These are phyloP conservation scores for Trametes maxima DNA, from an alignment of 768 basidiomycete species.

Conservation along the genomic window DNA sequence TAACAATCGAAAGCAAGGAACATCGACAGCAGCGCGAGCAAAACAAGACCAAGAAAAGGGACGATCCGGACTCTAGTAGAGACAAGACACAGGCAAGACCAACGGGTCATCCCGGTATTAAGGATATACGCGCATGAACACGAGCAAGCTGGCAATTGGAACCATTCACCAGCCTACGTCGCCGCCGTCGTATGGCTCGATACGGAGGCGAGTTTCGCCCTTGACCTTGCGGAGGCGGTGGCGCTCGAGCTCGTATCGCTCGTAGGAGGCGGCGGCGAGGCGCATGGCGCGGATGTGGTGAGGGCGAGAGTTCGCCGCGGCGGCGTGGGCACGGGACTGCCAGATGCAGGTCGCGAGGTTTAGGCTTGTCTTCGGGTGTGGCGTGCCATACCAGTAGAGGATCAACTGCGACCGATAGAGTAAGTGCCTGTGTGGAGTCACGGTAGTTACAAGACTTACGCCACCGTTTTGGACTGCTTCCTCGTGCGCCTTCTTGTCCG, in stretches of 20 bases:
- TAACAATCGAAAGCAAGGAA: neutral
- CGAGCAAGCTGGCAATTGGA: neutral
- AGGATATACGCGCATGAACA: neutral
- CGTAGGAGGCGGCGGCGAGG: constrained; percentile 76
- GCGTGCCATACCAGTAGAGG: constrained; percentile 94
- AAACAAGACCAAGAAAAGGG: neutral
- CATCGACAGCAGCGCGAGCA: neutral
- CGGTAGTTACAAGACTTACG: constrained; percentile 44
- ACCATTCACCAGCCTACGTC: constrained; percentile 69
- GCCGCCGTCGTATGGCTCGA: constrained; percentile 62
- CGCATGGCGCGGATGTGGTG: constrained; percentile 83
- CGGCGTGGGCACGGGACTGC: constrained; percentile 85
- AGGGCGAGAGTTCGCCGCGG: constrained; percentile 77
- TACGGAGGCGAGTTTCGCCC: constrained; percentile 57
- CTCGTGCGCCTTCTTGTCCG: constrained; percentile 87
- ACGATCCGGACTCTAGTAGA: neutral
- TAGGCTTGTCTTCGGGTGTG: constrained; percentile 70
- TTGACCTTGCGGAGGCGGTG: constrained; percentile 67
- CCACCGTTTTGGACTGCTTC: constrained; percentile 90
- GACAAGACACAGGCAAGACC: neutral
- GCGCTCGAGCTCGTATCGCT: constrained; percentile 77
- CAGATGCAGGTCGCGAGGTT: constrained; percentile 97
- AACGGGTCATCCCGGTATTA: neutral
- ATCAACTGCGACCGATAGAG: constrained; percentile 54
- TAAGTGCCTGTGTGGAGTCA: neutral